A percentile compares a stretch with the other conserved stretches of the same genome.
Evolutionary conservation across 306 rosid species (phyloP).

Genomic region (Sicyos baderoa): DNA sequence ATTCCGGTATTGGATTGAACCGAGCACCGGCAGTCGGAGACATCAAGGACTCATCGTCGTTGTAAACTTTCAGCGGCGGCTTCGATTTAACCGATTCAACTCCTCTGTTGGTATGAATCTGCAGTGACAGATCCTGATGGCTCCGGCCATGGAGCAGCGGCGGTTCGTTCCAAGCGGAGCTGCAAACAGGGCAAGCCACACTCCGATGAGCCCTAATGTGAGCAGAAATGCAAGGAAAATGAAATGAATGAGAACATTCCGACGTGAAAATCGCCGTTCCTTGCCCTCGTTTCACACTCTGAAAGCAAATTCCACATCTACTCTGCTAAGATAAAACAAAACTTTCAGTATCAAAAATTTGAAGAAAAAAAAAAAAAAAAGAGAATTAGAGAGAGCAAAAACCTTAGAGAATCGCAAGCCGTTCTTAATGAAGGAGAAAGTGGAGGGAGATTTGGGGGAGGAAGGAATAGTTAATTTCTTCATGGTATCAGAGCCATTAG

Average conservation of each 20-base stretch:
- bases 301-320: slow-evolving; percentile 84
- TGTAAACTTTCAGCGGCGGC: slow-evolving; percentile 26
- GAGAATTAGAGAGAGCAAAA: neutral
- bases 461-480: slow-evolving; percentile 35
- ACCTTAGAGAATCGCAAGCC: slow-evolving; percentile 62
- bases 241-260: slow-evolving; percentile 88
- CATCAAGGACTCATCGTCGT: slow-evolving; percentile 81
- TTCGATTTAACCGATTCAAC: slow-evolving; percentile 34
- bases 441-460: slow-evolving; percentile 75
- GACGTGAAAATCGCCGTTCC: slow-evolving; percentile 84
- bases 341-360: too few relatives aligned
- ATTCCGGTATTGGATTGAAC: slow-evolving; percentile 86
- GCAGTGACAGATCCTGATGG: slow-evolving; percentile 10
- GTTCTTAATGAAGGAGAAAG: slow-evolving; percentile 71
- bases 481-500: slow-evolving; percentile 15
- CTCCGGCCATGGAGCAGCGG: slow-evolving; percentile 36
- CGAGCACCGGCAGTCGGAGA: slow-evolving; percentile 56
- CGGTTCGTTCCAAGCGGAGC: slow-evolving; percentile 63
- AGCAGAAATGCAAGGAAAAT: slow-evolving; percentile 70
- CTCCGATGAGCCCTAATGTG: slow-evolving; percentile 52
- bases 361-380: too few relatives aligned
- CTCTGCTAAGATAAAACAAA: slow-evolving; percentile 33
- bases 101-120: neutral
- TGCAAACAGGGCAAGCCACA: slow-evolving; percentile 68
- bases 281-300: slow-evolving; percentile 29